Percentiles rank a stretch among this genome's conserved stretches.
phyloP scores from a whole-genome alignment of 305 asterid genomes.

The Lippia alba region DNA sequence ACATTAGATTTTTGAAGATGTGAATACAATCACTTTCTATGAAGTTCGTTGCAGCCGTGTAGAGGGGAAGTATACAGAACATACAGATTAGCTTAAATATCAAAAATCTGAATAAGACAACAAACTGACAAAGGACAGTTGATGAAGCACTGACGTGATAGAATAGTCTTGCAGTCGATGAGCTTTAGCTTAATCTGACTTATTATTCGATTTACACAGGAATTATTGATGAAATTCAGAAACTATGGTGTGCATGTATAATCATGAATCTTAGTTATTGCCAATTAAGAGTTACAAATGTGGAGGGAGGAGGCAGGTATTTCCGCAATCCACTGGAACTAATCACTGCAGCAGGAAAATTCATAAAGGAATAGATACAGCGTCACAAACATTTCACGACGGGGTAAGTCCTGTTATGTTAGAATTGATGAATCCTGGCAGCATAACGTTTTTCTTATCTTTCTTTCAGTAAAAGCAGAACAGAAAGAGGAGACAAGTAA shows the following conservation, averaged over 20 bases:
- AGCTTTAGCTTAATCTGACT: not conserved
- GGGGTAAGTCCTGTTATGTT: too few relatives aligned
- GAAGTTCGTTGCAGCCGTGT: not conserved
- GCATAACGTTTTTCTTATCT: not conserved
- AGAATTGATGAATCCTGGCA: too few relatives aligned
- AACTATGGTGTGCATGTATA: not conserved
- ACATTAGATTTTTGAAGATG: not conserved
- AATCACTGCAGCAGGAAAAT: constrained; percentile 17
- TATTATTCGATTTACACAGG: constrained; percentile 12
- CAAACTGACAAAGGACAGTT: constrained; percentile 11
- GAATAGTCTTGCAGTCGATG: constrained; percentile 7
- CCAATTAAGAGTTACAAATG: constrained; percentile 21
- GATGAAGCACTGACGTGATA: constrained; percentile 10
- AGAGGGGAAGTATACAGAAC: constrained; percentile 15
- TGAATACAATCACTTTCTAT: not conserved
- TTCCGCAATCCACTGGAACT: constrained; percentile 13
- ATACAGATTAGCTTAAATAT: constrained; percentile 16
- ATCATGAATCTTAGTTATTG: constrained; percentile 4
- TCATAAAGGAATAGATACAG: too few relatives aligned
- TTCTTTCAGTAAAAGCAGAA: constrained; percentile 22
- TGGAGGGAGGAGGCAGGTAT: not conserved
- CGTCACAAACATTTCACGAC: not conserved
- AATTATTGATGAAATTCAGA: constrained; percentile 18
- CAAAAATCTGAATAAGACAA: constrained; percentile 1
- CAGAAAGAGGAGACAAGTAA: constrained; percentile 7